Evolutionary conservation across 805 yeast species (phyloP).

Genomic region (Schizosaccharomyces japonicus): DNA sequence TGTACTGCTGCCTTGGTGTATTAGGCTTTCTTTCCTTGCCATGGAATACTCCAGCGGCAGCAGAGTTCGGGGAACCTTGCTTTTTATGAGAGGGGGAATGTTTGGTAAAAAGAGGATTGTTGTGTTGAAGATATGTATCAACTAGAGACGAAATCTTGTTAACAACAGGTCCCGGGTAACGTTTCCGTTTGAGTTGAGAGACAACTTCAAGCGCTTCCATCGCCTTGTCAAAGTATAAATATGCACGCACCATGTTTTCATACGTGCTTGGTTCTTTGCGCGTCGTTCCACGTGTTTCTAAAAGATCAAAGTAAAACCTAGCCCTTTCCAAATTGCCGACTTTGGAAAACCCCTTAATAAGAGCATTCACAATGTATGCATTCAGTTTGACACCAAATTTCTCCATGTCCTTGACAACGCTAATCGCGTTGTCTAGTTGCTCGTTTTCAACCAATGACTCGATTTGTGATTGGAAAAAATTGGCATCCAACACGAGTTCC

Average conservation of each 20-base stretch:
- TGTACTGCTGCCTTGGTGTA: no score
- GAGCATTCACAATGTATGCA: conserved; percentile 3
- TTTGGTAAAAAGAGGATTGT: no score
- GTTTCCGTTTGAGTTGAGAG: not conserved
- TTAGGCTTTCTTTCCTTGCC: no score
- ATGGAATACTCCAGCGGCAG: no score
- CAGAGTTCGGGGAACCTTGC: no score
- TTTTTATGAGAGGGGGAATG: no score
- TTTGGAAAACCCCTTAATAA: conserved; percentile 2
- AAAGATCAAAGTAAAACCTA: not conserved
- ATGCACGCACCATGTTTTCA: conserved; percentile 2
- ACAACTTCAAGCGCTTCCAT: not conserved
- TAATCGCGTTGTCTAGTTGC: not conserved
- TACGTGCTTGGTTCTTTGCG: conserved; percentile 3
- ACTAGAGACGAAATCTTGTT: not conserved
- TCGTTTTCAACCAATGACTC: not conserved
- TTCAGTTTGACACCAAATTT: not conserved
- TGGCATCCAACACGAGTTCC: not conserved
- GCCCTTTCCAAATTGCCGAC: not conserved
- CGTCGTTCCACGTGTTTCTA: not conserved
- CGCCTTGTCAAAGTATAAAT: not conserved
- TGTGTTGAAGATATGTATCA: not conserved
- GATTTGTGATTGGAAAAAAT: not conserved
- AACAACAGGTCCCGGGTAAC: not conserved
- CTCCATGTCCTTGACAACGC: not conserved